Conservation (phyloP, 1,139 yeast genomes). For the Sugiyamaella japonica region DNA sequence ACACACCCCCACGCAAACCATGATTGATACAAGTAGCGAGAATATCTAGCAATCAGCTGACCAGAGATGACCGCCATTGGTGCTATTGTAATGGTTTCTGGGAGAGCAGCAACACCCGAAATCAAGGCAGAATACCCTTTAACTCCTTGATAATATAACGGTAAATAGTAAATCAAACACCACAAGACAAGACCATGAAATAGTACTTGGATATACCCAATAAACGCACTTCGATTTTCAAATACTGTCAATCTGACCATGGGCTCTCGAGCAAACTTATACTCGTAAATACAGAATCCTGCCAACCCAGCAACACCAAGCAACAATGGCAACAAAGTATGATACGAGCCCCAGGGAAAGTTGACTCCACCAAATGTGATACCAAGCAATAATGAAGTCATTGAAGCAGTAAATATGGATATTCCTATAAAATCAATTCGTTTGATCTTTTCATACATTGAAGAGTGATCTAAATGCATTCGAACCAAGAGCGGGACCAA, state of each 20-base stretch:
- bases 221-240: constrained; percentile 38
- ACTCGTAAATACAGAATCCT: constrained; percentile 51
- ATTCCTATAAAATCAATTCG: constrained; percentile 47
- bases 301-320: constrained; percentile 50
- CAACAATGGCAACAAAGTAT: constrained; percentile 53
- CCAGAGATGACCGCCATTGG: constrained; percentile 51
- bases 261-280: constrained; percentile 47
- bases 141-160: constrained; percentile 58
- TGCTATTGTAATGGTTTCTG: constrained; percentile 54
- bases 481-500: constrained; percentile 50
- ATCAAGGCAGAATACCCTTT: constrained; percentile 49
- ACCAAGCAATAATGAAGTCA: constrained; percentile 44
- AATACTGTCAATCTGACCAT: constrained; percentile 50
- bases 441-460: constrained; percentile 43
- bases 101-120: constrained; percentile 58
- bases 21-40: constrained; percentile 42
- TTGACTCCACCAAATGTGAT: constrained; percentile 53
- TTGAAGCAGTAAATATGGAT: constrained; percentile 31
- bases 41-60: constrained; percentile 46
- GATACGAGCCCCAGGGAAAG: constrained; percentile 54
- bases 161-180: constrained; percentile 45
- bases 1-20: constrained; percentile 48
- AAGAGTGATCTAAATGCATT: constrained; percentile 52
- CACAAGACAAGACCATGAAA: constrained; percentile 48
- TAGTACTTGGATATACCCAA: constrained; percentile 43